Base-by-base conservation (phyloP, 176 grass and related monocot species). In the Raddia guianensis region DNA sequence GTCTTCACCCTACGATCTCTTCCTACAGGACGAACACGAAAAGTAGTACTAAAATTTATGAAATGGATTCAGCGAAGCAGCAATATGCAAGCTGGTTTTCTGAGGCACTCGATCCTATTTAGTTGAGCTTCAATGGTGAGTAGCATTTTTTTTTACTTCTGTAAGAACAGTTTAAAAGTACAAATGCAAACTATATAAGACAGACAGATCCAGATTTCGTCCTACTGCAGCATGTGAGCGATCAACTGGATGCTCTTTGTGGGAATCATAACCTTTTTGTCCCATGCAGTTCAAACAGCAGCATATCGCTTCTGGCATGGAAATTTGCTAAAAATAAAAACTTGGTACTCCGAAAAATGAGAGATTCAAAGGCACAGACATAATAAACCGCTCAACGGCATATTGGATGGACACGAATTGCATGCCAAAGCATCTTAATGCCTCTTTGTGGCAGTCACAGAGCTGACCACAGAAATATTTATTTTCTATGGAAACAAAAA, bases 161-260 rank as follows among this genome's bases (percentile, higher is more conserved):
- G 44, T 44, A 56, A 60, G 11, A 27, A 45, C 70, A 51, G 34
- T 40, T 57, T 70, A 63, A 20, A 62, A 68, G 18, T 49, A 49
- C 56, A 49, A 84, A 68, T 62, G 49, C 57, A 49, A 72, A 19
- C 46, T 78, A 43, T 70, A 74, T 45, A 14, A 34, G 14, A 78
- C 9, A 68, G 70, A 68, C 34, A 76, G 51, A 81, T 86, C 78
- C 52, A 80, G 71, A 75, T 75, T 59, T 52, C 40, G 12, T 68
- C 61, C 45, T 68, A 70, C 51, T 44, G 70, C 53, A 51, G 53
- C 85, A 75, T 33, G 77, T 75, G 85, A 81, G 12, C 60, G 27
- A 81, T 49, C 51, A 73, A 75, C 52, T 50, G 79, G 61, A 75
- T 80, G 70, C 70, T 68, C 61, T 74, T 49, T 66, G 42, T 57